Percentiles rank a stretch among this genome's conserved stretches.
These are phyloP conservation scores for Aspergillus ochraceoroseus DNA, from an alignment of 2,329 filamentous ascomycete genomes.

Conservation along the genomic window DNA sequence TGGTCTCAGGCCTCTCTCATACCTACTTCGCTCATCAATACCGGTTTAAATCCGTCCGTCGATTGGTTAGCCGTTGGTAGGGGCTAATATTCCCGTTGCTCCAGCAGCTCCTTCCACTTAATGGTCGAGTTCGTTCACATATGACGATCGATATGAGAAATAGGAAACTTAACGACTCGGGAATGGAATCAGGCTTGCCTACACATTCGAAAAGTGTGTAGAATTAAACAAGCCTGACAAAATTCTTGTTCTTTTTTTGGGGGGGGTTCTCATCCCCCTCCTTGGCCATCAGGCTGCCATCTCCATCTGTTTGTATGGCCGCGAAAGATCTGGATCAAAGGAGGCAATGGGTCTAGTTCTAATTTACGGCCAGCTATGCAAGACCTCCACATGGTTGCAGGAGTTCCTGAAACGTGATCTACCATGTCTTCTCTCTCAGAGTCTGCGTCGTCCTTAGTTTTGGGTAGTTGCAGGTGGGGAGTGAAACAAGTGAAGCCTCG, in stretches of 20 bases:
- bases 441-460: conserved; percentile 20
- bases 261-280: no score
- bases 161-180: conserved; percentile 7
- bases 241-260: no score
- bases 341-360: conserved; percentile 12
- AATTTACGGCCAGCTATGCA: conserved; percentile 19
- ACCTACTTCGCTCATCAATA: conserved; percentile 22
- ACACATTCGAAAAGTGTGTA: no score
- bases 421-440: conserved; percentile 19
- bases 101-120: conserved; percentile 15
- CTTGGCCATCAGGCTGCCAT: conserved; percentile 19
- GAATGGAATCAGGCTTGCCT: no score
- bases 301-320: conserved; percentile 30
- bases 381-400: conserved; percentile 31
- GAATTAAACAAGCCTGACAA: no score
- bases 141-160: conserved; percentile 10
- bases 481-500: conserved; percentile 34
- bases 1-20: conserved; percentile 32
- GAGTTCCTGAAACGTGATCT: conserved; percentile 25
- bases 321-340: conserved; percentile 13
- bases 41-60: conserved; percentile 9
- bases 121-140: conserved; percentile 20
- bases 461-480: conserved; percentile 29
- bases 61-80: conserved; percentile 24
- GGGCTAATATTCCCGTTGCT: conserved; percentile 25